Base-by-base conservation (phyloP, 768 basidiomycete species). In the Calocybe gangraenosa region DNA sequence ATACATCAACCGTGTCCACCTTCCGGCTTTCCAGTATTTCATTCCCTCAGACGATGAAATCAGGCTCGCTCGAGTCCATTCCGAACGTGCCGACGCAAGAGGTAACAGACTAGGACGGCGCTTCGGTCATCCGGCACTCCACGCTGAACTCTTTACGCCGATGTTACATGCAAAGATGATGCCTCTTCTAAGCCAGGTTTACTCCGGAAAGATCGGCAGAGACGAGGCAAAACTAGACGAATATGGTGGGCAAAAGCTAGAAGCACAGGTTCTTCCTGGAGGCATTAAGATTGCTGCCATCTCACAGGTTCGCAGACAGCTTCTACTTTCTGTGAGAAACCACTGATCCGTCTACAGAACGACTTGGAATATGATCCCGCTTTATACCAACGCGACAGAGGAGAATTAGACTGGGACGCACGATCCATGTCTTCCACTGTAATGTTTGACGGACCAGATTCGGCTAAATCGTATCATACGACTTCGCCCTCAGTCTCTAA, bases 91-190 rank as follows among this genome's bases (percentile, higher is more conserved):
- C 1, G 94, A 97, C 61, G 69, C 75, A 46, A 73, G 74, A 30
- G 75, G 84, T 44, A 76, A 86, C 58, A 78, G 87, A 25, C 78
- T 98, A 22, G 84, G 84, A 68, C 92, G 84, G 61, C 84, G 95
- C 21, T 99, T 98, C 67, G 89, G 94, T 1, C 96, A 99, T 62
- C 94, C 96, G 1, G 88, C 93, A 13, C 73, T 99, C 37, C 81
- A 92, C 53, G 66, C 78, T 10, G 91, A 94, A 42, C 73, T 95
- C 37, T 89, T 93, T 66, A 91, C 89, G 4, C 90, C 87, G 0
- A 87, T 90, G 87, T 62, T 92, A 40, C 90, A 91, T 55, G 81
- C 84, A 50, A 84, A 82, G 63, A 87, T 91, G 86, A 83, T 88
- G 78, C 83, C 77, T 6, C 67, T 92, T 18, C 69, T 92, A 17